Evolutionary conservation across 1,284 basidiomycete genomes (phyloP).

Genomic region (Pascua sp.): DNA sequence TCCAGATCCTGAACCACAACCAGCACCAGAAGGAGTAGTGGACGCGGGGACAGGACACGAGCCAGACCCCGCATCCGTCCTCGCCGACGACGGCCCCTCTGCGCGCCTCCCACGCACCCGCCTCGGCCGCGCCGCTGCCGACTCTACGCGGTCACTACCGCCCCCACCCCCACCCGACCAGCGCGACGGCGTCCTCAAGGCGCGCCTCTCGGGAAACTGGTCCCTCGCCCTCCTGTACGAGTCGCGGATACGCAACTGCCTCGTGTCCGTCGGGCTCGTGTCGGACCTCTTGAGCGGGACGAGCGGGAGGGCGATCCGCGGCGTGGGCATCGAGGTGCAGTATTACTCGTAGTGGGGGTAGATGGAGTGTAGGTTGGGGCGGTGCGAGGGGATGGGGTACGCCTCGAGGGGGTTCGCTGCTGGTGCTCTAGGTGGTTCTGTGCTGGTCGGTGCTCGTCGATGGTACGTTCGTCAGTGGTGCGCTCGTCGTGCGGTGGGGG

Average conservation of each 20-base stretch:
- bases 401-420: too few species aligned
- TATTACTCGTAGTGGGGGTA: conserved; percentile 72
- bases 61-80: too few species aligned
- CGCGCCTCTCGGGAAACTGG: conserved; percentile 79
- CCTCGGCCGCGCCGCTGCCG: not conserved
- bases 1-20: too few species aligned
- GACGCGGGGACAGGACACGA: too few species aligned
- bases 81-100: conserved; percentile 1
- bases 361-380: too few species aligned
- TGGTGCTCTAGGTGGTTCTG: too few species aligned
- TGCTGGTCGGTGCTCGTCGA: too few species aligned
- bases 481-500: too few species aligned
- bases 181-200: conserved; percentile 74
- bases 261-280: conserved; percentile 82
- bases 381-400: too few species aligned
- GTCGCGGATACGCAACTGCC: conserved; percentile 80
- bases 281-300: conserved; percentile 79
- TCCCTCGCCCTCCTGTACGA: conserved; percentile 91
- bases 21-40: too few species aligned
- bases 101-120: not conserved
- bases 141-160: not conserved
- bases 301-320: conserved; percentile 71
- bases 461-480: too few species aligned
- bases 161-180: conserved; percentile 18
- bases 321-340: conserved; percentile 82